Evolutionary conservation across 2,329 filamentous ascomycete species (phyloP), one percentile per base, ranked within the genome.

Genomic region (Arthroderma sp.): DNA sequence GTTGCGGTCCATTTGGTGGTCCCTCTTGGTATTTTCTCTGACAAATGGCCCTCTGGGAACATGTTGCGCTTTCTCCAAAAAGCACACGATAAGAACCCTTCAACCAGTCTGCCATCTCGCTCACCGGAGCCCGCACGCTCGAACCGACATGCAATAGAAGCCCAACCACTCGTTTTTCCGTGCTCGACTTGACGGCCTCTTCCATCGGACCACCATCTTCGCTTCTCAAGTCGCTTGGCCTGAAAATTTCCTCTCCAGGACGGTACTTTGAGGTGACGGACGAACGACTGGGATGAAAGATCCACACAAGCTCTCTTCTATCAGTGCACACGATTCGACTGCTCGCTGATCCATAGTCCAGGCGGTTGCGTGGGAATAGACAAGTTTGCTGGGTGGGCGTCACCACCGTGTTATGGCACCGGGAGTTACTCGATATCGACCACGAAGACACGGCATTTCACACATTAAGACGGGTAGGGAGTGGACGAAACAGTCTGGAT

Each of bases 401-500:
- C 7, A 25, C 43, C 43, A 21, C 43, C 43, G 43, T 21, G 17
- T 47, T 47, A 47, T 47, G 43, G 43, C 38, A 6, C 43, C 13
- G 11, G 28, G 35, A 54, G 51, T 25, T 13, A 54, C 19, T 13
- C 15, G 31, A 54, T 5, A 39, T 39, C 33, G 19, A 21, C 56
- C 44, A 54, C 41, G 2, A 19, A 41, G 8, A 44, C 47, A 49
- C 56, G 53, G 47, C 13, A 31, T 49, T 31, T 7, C 28, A 57
- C 21, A 19, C 44, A 47, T n/a, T 53, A 33, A 51, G 53, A 59
- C 23, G 28, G 17, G 58, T 33, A 57, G 51, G 4, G 38, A 38
- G 33, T n/a, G 56, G 25, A 31, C n/a, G 57, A 59, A n/a, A 58
- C 59, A 59, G 57, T 61, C 52, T 62, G 62, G 55, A 59, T 62